Evolutionary conservation across 257 asterid species (phyloP).

Genomic region (Scutellaria baicalensis): DNA sequence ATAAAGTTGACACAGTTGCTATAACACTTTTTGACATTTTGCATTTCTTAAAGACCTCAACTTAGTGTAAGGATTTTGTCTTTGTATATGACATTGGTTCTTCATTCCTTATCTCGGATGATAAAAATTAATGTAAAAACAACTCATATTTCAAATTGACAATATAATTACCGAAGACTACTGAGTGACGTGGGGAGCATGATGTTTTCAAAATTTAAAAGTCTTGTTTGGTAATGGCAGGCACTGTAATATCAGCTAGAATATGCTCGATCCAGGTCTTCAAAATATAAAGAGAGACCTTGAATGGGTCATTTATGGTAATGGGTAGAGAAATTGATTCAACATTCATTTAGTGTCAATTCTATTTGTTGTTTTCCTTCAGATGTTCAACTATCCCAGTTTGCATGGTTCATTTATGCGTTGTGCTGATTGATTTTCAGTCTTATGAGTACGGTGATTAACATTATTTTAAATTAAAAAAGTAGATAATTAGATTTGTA

Average conservation of each 20-base stretch:
- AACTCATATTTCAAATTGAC: not conserved
- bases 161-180: not conserved
- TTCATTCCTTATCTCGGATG: not conserved
- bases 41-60: constrained; percentile 1
- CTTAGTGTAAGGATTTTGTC: constrained; percentile 6
- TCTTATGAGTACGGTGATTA: too few species aligned
- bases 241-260: not conserved
- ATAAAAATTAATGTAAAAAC: not conserved
- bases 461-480: not conserved
- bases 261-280: not conserved
- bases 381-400: too few species aligned
- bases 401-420: too few species aligned
- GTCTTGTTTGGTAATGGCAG: not conserved
- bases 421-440: too few species aligned
- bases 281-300: not conserved
- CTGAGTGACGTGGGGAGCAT: not conserved
- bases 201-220: not conserved
- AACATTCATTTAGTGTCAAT: too few species aligned
- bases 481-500: constrained; percentile 1
- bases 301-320: constrained; percentile 1
- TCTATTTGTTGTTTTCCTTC: too few species aligned
- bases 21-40: not conserved
- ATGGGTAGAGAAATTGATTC: too few species aligned
- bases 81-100: not conserved
- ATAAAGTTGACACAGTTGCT: constrained; percentile 1